These are phyloP conservation scores for Imleria badia DNA, from an alignment of 768 basidiomycete species.

Conservation along the genomic window DNA sequence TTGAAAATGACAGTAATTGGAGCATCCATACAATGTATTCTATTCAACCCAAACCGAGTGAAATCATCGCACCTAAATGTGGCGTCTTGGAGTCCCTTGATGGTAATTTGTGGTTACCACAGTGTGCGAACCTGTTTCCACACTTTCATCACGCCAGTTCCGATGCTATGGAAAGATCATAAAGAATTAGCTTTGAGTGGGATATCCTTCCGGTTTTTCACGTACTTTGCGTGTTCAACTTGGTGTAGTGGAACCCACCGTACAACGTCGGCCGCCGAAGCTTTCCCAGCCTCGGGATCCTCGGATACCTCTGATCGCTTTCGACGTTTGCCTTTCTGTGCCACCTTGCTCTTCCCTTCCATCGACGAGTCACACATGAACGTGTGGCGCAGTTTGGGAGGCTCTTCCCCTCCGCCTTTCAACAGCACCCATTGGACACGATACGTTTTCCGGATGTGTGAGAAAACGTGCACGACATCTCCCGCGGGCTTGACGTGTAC, in stretches of 20 bases:
- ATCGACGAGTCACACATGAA: background rate
- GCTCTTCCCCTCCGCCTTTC: constrained; percentile 53
- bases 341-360: constrained; percentile 9
- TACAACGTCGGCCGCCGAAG: constrained; percentile 18
- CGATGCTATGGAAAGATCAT: constrained; percentile 46
- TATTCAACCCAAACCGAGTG: background rate
- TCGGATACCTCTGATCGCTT: constrained; percentile 9
- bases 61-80: background rate
- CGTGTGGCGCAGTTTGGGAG: constrained; percentile 30
- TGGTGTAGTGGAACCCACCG: constrained; percentile 57
- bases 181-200: background rate
- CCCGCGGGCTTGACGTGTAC: constrained; percentile 51
- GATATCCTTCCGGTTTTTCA: constrained; percentile 14
- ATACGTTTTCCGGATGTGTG: constrained; percentile 88
- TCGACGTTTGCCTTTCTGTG: constrained; percentile 11
- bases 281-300: constrained; percentile 11
- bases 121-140: constrained; percentile 55
- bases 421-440: constrained; percentile 70
- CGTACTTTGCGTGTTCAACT: constrained; percentile 63
- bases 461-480: constrained; percentile 80
- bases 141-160: constrained; percentile 73
- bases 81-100: background rate
- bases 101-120: constrained; percentile 19
- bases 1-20: background rate
- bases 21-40: background rate